Conservation (phyloP, 306 rosid species). For the peach (Prunus persica) region Prunus_persica_NCBIv2 NC_034014.1:23668501-23669000, state of each 20-base stretch:
- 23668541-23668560: conserved; percentile 32
- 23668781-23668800: conserved; percentile 28
- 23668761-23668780: conserved; percentile 21
- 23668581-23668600: conserved; percentile 39
- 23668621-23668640: background rate
- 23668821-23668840: background rate
- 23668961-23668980: conserved; percentile 19
- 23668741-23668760: conserved; percentile 21
- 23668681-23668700: conserved; percentile 11
- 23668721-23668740: conserved; percentile 13
- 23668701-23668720: conserved; percentile 18
- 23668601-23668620: conserved; percentile 8
- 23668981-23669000: conserved; percentile 30
- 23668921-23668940: background rate
- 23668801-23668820: conserved; percentile 23
- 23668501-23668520: background rate
- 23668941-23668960: background rate
- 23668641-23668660: background rate
- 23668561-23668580: conserved; percentile 27
- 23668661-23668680: background rate
- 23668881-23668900: too few relatives aligned
- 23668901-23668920: too few relatives aligned
- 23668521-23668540: too few relatives aligned
- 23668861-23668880: too few relatives aligned
- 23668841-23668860: too few relatives aligned